A percentile compares a stretch with the other conserved stretches of the same genome.
phyloP scores from a whole-genome alignment of 176 grass and related monocot genomes.

The Chrysopogon serrulatus region DNA sequence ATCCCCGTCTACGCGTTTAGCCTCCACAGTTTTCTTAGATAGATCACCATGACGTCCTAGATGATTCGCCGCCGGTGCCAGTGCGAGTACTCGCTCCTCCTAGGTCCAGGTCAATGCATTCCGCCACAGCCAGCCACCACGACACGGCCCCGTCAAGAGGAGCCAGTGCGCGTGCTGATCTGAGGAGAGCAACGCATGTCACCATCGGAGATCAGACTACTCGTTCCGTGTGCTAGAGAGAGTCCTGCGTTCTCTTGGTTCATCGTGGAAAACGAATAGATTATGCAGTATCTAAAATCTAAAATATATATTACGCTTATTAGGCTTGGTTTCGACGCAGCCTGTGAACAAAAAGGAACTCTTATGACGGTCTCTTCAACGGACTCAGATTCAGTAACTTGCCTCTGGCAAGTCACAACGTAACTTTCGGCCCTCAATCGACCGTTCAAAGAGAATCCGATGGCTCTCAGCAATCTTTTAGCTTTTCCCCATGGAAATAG shows the following conservation, averaged over 20 bases:
- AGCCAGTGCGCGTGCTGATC: neutral
- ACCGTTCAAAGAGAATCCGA: too few species aligned
- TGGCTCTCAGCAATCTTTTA: too few species aligned
- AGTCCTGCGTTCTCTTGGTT: neutral
- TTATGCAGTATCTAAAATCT: too few species aligned
- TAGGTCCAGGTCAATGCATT: slow-evolving; percentile 20
- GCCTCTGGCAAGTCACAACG: too few species aligned
- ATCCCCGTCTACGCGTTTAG: neutral
- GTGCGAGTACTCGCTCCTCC: neutral
- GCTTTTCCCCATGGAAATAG: too few species aligned
- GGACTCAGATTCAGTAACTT: too few species aligned
- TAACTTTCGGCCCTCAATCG: too few species aligned
- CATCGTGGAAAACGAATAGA: neutral
- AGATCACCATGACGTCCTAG: neutral
- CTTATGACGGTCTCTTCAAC: too few species aligned
- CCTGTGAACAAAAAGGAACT: too few species aligned
- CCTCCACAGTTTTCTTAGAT: neutral
- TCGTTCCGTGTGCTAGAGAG: neutral
- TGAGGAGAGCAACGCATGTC: neutral
- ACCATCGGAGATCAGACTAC: neutral
- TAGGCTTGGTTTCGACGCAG: neutral
- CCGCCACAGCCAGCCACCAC: neutral
- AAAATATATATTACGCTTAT: neutral
- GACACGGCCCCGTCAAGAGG: slow-evolving; percentile 8
- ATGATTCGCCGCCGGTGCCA: neutral